A percentile compares a stretch with the other conserved stretches of the same genome.
These are phyloP conservation scores for Tricholoma saponaceum DNA, from an alignment of 768 basidiomycete genomes.

Conservation along the genomic window DNA sequence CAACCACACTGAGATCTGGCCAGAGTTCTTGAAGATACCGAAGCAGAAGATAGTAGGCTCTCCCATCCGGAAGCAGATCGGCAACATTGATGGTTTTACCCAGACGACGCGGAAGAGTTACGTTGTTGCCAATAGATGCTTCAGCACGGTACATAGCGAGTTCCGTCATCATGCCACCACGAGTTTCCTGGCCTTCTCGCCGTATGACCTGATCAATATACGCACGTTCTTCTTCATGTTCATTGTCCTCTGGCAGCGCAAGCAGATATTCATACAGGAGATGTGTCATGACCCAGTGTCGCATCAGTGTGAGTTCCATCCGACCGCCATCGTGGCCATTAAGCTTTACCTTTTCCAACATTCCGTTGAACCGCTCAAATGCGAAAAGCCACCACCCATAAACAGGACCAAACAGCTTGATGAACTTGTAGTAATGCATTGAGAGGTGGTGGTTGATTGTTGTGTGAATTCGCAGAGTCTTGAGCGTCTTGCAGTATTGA, in stretches of 20 bases:
- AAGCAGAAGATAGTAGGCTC: neutral
- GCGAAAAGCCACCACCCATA: conserved; percentile 33
- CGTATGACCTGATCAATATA: conserved; percentile 9
- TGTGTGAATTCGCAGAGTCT: conserved; percentile 11
- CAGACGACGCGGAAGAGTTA: no score
- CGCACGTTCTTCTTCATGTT: conserved; percentile 8
- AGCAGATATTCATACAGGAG: conserved; percentile 16
- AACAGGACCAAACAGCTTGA: conserved; percentile 25
- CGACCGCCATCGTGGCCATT: conserved; percentile 26
- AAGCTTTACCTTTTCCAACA: conserved; percentile 26
- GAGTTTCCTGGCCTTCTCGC: conserved; percentile 7
- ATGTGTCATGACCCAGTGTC: conserved; percentile 24
- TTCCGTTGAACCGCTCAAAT: conserved; percentile 31
- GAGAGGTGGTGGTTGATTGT: conserved; percentile 26
- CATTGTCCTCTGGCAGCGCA: neutral
- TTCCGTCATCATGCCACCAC: conserved; percentile 18
- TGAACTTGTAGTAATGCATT: conserved; percentile 18
- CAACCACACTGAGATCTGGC: conserved; percentile 1
- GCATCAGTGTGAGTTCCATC: conserved; percentile 26
- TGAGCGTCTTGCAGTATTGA: conserved; percentile 13
- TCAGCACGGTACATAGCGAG: conserved; percentile 18
- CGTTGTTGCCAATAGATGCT: conserved; percentile 5
- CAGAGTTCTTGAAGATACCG: neutral
- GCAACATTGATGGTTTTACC: neutral
- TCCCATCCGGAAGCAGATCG: neutral